A percentile compares a stretch with the other conserved stretches of the same genome.
phyloP scores from a whole-genome alignment of 1,284 basidiomycete genomes.

The Cutaneotrichosporon mucoides region DNA sequence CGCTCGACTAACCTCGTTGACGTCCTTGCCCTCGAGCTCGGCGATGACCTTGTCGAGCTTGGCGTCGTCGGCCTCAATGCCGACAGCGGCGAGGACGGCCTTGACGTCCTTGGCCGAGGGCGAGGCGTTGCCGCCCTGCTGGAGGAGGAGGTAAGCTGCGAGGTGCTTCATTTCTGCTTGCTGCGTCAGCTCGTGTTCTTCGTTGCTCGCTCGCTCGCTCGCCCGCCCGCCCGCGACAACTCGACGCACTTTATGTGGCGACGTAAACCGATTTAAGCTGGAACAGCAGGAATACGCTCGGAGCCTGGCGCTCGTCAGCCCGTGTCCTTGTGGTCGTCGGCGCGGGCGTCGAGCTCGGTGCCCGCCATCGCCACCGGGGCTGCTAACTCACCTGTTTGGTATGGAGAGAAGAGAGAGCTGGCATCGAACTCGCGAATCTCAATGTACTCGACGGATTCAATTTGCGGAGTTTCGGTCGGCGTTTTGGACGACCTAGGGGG shows the following conservation, averaged over 20 bases:
- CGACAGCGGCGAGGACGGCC: conserved; percentile 79
- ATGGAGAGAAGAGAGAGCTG: not conserved
- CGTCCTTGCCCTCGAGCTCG: conserved; percentile 89
- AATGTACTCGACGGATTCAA: no score
- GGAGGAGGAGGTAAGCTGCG: conserved; percentile 97
- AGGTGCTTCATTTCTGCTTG: conserved; percentile 80
- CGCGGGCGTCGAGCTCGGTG: not conserved
- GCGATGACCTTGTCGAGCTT: conserved; percentile 81
- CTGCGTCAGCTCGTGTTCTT: not conserved
- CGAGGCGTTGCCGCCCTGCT: conserved; percentile 83
- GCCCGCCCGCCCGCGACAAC: not conserved
- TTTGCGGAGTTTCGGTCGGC: no score
- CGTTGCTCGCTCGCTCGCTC: no score
- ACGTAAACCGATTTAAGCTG: conserved; percentile 51
- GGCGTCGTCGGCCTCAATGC: conserved; percentile 81
- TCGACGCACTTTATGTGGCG: conserved; percentile 27
- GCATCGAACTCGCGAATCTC: no score
- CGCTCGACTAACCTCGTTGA: conserved; percentile 62
- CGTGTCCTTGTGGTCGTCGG: not conserved
- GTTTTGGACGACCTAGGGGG: no score
- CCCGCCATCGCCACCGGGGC: no score
- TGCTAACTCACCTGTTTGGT: conserved; percentile 11
- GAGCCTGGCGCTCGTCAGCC: conserved; percentile 16
- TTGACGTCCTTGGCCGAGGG: conserved; percentile 88
- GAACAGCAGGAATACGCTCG: conserved; percentile 46